Evolutionary conservation across 73 alveolate genomes (phyloP), one percentile per base, ranked within the genome.

Genomic region (Breviolum minutum): DNA sequence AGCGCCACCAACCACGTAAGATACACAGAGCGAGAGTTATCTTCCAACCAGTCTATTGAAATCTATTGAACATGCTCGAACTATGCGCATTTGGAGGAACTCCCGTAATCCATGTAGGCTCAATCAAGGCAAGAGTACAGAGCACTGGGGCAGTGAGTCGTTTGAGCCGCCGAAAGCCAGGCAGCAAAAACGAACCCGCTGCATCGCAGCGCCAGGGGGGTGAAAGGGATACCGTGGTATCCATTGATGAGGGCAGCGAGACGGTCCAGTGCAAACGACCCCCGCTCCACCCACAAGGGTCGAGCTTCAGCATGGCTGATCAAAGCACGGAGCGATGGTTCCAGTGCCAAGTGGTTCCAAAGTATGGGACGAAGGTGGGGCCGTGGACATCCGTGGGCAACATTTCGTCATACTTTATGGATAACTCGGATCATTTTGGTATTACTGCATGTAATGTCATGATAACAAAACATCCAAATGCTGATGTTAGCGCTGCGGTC

Each of bases 291-390:
- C 76, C 92, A 83, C 60, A 83, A 83, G 76, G 92, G 92, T 22
- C 92, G 92, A 22, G 71, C 73, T 19, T 27, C 92, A 61, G 92
- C 94, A 86, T 86, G 94, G 94, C 81, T 86, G 80, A 86, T 86
- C 94, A 86, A 86, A 86, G 94, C 94, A 79, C 77, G 94, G 79
- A 86, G 80, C 13, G 94, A 86, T 14, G 94, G 94, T 14, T 29
- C 94, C 30, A 86, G 63, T 14, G 94, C 94, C 79, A 86, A 86
- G 80, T 86, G 94, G 94, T 86, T 86, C 48, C 94, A 86, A 80
- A 86, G 94, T 30, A 29, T 63, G 63, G 94, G 94, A 63, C 94
- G 79, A n/a, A 61, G 94, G 94, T 63, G 76, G 54, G 54, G 54
- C 54, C 54, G 54, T 40, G 54, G 54, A 40, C 54, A 40, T 40